These are phyloP conservation scores for Calycina marina DNA, from an alignment of 2,329 filamentous ascomycete genomes.

Conservation along the genomic window DNA sequence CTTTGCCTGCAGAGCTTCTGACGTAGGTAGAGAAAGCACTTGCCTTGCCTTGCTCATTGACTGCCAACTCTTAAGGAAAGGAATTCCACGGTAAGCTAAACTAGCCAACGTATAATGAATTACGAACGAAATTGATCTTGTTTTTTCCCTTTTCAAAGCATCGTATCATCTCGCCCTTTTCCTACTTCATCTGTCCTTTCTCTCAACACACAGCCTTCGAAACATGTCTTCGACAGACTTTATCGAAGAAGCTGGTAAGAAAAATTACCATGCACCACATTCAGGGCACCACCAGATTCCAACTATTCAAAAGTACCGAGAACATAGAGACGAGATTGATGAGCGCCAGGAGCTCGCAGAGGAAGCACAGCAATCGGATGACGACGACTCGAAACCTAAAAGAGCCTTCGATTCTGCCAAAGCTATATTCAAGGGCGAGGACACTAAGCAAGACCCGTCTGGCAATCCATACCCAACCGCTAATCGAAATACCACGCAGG, in stretches of 20 bases:
- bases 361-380: slow-evolving; percentile 14
- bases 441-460: slow-evolving; percentile 8
- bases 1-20: too few relatives aligned
- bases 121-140: too few relatives aligned
- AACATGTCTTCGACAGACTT: slow-evolving; percentile 3
- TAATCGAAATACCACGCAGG: slow-evolving; percentile 11
- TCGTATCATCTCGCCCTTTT: too few relatives aligned
- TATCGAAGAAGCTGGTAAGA: slow-evolving; percentile 13
- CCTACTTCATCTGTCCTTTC: too few relatives aligned
- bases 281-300: slow-evolving; percentile 16
- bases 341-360: slow-evolving; percentile 10
- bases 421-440: slow-evolving; percentile 13
- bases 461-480: slow-evolving; percentile 15
- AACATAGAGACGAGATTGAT: slow-evolving; percentile 13
- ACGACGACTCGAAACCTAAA: slow-evolving; percentile 14
- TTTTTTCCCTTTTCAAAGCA: too few relatives aligned
- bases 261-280: slow-evolving; percentile 15
- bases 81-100: too few relatives aligned
- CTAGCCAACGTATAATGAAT: too few relatives aligned
- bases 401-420: slow-evolving; percentile 13
- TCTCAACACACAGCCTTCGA: too few relatives aligned
- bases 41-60: too few relatives aligned
- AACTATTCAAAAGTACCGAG: slow-evolving; percentile 15
- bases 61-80: too few relatives aligned
- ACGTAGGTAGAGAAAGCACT: too few relatives aligned